phyloP scores from a whole-genome alignment of 2,329 filamentous ascomycete species.

The Paecilomyces fulvus region DNA sequence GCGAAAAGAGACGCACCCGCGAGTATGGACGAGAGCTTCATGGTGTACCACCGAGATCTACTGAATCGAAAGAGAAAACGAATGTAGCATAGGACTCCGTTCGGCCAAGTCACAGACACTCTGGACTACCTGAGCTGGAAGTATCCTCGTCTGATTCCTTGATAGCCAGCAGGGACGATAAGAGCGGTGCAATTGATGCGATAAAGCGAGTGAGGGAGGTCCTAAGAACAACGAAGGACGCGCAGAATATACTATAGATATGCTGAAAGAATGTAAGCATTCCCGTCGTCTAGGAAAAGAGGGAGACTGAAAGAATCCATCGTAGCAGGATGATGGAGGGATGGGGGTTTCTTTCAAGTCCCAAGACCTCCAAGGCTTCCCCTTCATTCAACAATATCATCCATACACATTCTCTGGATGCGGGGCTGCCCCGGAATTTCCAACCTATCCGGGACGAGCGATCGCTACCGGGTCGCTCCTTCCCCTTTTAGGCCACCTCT shows the following conservation, averaged over 20 bases:
- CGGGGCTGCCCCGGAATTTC: not conserved
- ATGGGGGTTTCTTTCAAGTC: not conserved
- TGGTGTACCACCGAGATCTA: slow-evolving; percentile 29
- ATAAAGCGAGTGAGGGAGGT: not conserved
- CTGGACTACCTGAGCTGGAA: not conserved
- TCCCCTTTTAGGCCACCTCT: not conserved
- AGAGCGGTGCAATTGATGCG: not conserved
- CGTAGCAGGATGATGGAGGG: not conserved
- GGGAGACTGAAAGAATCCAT: not conserved
- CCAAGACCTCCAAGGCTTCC: not conserved
- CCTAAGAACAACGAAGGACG: not conserved
- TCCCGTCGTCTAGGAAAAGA: not conserved
- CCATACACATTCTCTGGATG: not conserved
- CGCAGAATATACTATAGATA: not conserved
- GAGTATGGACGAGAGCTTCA: slow-evolving; percentile 46
- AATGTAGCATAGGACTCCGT: not conserved
- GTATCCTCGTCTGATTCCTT: not conserved
- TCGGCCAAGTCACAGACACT: slow-evolving; percentile 1
- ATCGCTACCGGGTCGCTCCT: not conserved
- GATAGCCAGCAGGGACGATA: not conserved
- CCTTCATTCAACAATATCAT: not conserved
- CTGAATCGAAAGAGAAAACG: slow-evolving; percentile 1
- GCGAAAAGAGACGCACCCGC: slow-evolving; percentile 47
- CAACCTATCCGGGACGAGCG: not conserved
- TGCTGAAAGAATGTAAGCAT: slow-evolving; percentile 9